Evolutionary conservation across 2,329 filamentous ascomycete genomes (phyloP), one percentile per base, ranked within the genome.

Genomic region (Ophiocordyceps australis): DNA sequence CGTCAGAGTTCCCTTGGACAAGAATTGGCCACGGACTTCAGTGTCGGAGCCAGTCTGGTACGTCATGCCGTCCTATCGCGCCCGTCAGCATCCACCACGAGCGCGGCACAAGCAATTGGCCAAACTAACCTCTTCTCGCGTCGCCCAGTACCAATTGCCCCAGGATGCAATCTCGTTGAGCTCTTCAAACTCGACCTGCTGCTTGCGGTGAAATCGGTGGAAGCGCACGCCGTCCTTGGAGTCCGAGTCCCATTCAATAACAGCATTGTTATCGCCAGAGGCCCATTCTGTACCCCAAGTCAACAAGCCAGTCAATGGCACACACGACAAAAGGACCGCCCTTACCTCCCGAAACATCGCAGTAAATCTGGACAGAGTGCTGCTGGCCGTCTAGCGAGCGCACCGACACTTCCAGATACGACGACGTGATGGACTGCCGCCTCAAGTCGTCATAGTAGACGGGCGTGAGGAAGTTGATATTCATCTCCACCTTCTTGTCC

Each of bases 101-200:
- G 9, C 11, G 14, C 18, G 12, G 14, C 1, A 23, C 16, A 15
- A 15, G 22, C 9, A 6, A 18, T 14, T 12, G 17, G 5, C 7
- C 4, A 5, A n/a, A 12, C 32, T 26, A 25, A 32, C 41, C 10
- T 59, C 44, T 27, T 61, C 55, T 15, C 70, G 65, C 4, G 68
- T 82, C 9, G 75, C 72, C 46, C 83, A 82, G 47, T 79, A 73
- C 52, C 85, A 66, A 26, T 66, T 72, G 3, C 82, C 82, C 82
- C 82, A 92, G 52, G 82, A 75, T 0, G 79, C 65, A 35, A 75
- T 72, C 39, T 91, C 74, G 21, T 52, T 52, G 9, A 54, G 53
- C 43, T 92, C 82, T 2, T 66, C 64, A 28, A 89, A 74, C 12
- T 71, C 51, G 25, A 65, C 50, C 45, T 86, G 74, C 7, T 56